These are phyloP conservation scores for Komagataella phaffii DNA, from an alignment of 805 yeast genomes.

Conservation along the genomic window DNA sequence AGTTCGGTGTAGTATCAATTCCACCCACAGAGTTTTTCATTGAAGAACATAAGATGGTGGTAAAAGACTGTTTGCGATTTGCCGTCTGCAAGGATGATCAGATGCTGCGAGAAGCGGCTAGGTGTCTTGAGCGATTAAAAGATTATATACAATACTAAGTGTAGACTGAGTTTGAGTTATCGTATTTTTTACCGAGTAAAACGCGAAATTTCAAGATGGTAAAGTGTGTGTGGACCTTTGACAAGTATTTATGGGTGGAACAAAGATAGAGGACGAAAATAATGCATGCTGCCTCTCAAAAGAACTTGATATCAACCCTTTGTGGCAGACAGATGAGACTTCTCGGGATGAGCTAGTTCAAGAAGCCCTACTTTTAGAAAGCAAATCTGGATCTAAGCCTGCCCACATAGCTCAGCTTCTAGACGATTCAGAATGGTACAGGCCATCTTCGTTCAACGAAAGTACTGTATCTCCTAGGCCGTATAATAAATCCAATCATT, in stretches of 20 bases:
- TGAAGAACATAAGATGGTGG: constrained; percentile 54
- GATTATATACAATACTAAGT: constrained; percentile 27
- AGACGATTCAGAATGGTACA: background rate
- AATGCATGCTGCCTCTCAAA: background rate
- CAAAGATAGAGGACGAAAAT: background rate
- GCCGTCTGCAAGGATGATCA: constrained; percentile 93
- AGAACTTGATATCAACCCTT: background rate
- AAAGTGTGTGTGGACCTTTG: background rate
- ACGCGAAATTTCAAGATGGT: background rate
- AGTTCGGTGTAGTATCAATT: constrained; percentile 88
- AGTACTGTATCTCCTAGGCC: background rate
- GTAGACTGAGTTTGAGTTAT: background rate
- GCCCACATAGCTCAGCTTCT: background rate
- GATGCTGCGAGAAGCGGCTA: constrained; percentile 70
- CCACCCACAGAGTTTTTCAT: constrained; percentile 95
- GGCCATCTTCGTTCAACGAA: background rate
- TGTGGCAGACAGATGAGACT: background rate
- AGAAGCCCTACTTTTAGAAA: background rate
- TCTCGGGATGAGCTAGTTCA: background rate
- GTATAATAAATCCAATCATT: too few relatives aligned
- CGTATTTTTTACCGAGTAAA: background rate
- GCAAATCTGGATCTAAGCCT: background rate
- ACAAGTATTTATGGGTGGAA: background rate
- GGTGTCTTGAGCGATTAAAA: constrained; percentile 56
- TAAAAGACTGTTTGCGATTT: constrained; percentile 79